A percentile compares a stretch with the other conserved stretches of the same genome.
phyloP scores from a whole-genome alignment of 345 rosid genomes.

The Lepidium sativum region DNA sequence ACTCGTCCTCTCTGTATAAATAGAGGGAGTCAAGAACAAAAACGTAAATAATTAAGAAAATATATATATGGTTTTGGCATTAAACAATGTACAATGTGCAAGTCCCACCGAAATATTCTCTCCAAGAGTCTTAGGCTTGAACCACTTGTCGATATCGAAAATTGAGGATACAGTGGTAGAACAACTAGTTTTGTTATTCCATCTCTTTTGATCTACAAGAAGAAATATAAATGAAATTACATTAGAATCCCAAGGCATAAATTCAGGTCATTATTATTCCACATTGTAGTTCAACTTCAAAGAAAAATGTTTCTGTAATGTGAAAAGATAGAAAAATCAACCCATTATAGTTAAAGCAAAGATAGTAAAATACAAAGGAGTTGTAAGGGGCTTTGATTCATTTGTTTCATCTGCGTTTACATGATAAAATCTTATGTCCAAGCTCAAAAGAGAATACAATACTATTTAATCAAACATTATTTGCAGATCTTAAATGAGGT shows the following conservation, averaged over 20 bases:
- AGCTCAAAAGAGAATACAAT: background rate
- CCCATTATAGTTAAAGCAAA: background rate
- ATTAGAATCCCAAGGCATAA: background rate
- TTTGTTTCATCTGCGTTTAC: background rate
- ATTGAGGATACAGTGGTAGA: slow-evolving; percentile 97
- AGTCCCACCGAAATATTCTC: slow-evolving; percentile 72
- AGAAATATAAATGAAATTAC: background rate
- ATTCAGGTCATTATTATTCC: background rate
- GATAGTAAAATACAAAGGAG: background rate
- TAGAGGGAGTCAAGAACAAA: slow-evolving; percentile 12
- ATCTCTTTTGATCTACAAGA: slow-evolving; percentile 73
- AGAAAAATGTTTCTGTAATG: background rate
- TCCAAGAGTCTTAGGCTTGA: slow-evolving; percentile 97
- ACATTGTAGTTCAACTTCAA: background rate
- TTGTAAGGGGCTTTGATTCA: background rate
- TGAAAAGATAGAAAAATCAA: background rate
- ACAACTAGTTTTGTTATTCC: slow-evolving; percentile 90
- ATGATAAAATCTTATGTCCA: background rate
- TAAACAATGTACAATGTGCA: slow-evolving; percentile 2
- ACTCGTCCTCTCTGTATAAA: slow-evolving; percentile 77
- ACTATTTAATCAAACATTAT: background rate
- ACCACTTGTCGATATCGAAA: slow-evolving; percentile 98
- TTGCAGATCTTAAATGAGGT: background rate
- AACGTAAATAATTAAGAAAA: slow-evolving; percentile 4
- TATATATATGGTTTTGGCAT: background rate